These are phyloP conservation scores for Nigrospora sphaerica DNA, from an alignment of 2,329 filamentous ascomycete species.

Conservation along the genomic window DNA sequence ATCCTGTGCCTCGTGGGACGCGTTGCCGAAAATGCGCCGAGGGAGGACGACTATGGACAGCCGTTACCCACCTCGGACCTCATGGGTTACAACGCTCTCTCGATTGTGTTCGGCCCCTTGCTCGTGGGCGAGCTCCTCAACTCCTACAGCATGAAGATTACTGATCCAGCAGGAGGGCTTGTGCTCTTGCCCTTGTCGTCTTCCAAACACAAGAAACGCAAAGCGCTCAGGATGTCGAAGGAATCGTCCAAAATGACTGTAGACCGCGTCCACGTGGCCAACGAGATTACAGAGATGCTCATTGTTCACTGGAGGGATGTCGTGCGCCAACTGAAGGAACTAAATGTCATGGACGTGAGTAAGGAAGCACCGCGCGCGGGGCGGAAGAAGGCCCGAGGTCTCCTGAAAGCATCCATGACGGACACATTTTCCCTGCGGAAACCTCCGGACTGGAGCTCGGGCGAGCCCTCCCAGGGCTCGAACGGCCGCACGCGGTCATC, in stretches of 20 bases:
- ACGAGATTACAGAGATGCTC: conserved; percentile 56
- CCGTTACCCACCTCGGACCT: conserved; percentile 49
- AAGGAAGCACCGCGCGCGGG: conserved; percentile 4
- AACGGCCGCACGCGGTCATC: conserved; percentile 23
- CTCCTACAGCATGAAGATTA: conserved; percentile 40
- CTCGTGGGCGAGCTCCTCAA: conserved; percentile 52
- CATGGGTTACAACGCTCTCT: conserved; percentile 58
- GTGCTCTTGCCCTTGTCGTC: conserved; percentile 35
- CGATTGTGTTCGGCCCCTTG: conserved; percentile 59
- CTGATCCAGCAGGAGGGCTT: conserved; percentile 31
- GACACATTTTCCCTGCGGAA: conserved; percentile 30
- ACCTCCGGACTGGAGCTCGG: conserved; percentile 27
- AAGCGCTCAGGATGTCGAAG: conserved; percentile 14
- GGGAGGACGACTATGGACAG: conserved; percentile 43
- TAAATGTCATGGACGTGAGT: conserved; percentile 27
- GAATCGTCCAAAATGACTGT: conserved; percentile 25
- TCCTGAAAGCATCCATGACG: conserved; percentile 31
- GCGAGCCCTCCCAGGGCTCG: conserved; percentile 7
- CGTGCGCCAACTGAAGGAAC: conserved; percentile 49
- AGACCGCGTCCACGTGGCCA: conserved; percentile 52
- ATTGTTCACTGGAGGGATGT: conserved; percentile 59
- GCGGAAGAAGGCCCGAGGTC: conserved; percentile 5
- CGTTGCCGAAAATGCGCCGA: conserved; percentile 43
- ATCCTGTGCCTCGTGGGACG: conserved; percentile 55
- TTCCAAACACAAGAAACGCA: conserved; percentile 33